Evolutionary conservation across 306 rosid species (phyloP).

Genomic region (Cicer yamashitae): DNA sequence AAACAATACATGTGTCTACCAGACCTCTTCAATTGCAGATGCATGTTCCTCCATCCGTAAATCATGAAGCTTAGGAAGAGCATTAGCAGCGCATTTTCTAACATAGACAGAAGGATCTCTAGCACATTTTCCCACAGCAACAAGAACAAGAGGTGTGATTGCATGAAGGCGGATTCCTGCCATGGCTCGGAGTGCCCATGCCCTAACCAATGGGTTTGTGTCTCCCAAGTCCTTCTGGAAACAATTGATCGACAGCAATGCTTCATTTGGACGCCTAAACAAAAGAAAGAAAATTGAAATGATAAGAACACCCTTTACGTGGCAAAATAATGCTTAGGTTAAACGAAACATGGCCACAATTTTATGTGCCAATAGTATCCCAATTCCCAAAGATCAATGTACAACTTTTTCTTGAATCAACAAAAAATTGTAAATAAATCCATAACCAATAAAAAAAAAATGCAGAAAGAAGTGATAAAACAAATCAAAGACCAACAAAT

Average conservation of each 20-base stretch:
- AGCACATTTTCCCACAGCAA: slow-evolving; percentile 88
- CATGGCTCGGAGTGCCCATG: slow-evolving; percentile 96
- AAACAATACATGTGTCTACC: slow-evolving; percentile 22
- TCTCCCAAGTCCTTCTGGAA: slow-evolving; percentile 95
- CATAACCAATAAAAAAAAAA: neutral
- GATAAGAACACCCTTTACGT: slow-evolving; percentile 3
- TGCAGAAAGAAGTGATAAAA: neutral
- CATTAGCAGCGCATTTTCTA: slow-evolving; percentile 92
- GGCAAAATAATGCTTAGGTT: slow-evolving; percentile 17
- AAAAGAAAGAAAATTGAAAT: slow-evolving; percentile 32
- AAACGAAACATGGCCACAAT: slow-evolving; percentile 13
- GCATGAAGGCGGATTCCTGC: slow-evolving; percentile 93
- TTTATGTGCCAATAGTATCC: neutral
- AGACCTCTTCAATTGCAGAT: slow-evolving; percentile 85
- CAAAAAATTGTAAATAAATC: neutral
- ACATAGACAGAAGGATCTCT: slow-evolving; percentile 93
- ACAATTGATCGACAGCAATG: slow-evolving; percentile 86
- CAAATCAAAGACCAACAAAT: slow-evolving; percentile 17
- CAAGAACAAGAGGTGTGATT: slow-evolving; percentile 89
- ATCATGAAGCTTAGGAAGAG: slow-evolving; percentile 95
- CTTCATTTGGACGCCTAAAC: slow-evolving; percentile 95
- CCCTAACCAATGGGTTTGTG: slow-evolving; percentile 86
- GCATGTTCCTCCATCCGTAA: slow-evolving; percentile 83
- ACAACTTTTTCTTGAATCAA: neutral
- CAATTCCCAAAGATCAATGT: neutral